A percentile compares a stretch with the other conserved stretches of the same genome.
Conservation (phyloP, 768 basidiomycete genomes). For the Boletus insuetus region DNA sequence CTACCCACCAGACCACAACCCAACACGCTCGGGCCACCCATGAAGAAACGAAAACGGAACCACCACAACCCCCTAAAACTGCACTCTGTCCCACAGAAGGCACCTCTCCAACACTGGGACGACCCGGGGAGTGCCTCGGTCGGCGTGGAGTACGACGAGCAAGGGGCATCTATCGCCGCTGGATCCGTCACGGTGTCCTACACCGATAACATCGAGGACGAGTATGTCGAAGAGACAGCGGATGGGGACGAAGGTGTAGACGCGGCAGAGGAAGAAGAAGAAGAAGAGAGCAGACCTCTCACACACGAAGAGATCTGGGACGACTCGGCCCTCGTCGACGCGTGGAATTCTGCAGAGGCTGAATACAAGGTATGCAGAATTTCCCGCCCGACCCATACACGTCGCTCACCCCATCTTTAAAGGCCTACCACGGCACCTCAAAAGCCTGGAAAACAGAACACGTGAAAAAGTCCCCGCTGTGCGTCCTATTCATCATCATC, state of each 20-base stretch:
- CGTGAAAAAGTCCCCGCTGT: conserved; percentile 73
- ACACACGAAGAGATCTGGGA: conserved; percentile 83
- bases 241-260: conserved; percentile 22
- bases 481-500: conserved; percentile 26
- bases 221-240: conserved; percentile 21
- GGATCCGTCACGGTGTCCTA: not conserved
- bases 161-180: not conserved
- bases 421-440: conserved; percentile 65
- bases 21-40: conserved; percentile 30
- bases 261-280: conserved; percentile 34
- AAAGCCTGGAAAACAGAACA: conserved; percentile 71
- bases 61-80: conserved; percentile 15
- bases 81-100: conserved; percentile 1
- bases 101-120: conserved; percentile 42
- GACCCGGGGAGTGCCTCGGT: conserved; percentile 32
- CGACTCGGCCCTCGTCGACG: conserved; percentile 76
- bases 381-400: not conserved
- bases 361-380: conserved; percentile 59
- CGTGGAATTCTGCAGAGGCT: conserved; percentile 81
- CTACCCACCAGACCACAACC: not conserved
- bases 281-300: conserved; percentile 58
- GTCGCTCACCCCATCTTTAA: not conserved
- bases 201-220: conserved; percentile 14
- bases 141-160: conserved; percentile 34
- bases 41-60: conserved; percentile 51